Evolutionary conservation across 2,329 filamentous ascomycete species (phyloP), one percentile per base, ranked within the genome.

Genomic region (Ophiostoma quercus): DNA sequence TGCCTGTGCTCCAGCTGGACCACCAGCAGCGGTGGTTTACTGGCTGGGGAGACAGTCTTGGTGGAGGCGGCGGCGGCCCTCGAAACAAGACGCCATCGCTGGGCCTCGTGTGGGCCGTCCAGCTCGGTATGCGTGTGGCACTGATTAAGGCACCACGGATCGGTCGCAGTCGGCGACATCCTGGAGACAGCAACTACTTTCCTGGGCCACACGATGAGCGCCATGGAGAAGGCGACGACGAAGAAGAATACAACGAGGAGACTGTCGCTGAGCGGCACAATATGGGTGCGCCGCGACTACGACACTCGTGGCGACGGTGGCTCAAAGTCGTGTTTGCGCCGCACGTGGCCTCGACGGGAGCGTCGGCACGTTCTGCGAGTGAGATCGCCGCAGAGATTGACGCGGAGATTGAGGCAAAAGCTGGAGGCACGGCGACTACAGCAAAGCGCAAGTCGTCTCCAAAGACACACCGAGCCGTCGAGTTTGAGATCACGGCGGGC

Each of bases 1-100:
- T 80, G 0, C 79, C 84, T 14, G 87, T 89, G 0, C 83, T 97
- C 51, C 85, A 87, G 41, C 85, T 97, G 9, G 90, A 96, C 75
- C 91, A 97, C 79, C 94, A 98, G 79, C 92, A 97, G 78, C 87
- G 91, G 62, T 97, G 94, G 87, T 96, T 97, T 80, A 96, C 94
- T 3, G 94, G 95, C 73, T 97, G 95, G 94, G 93, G 94, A 29
- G 92, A 96, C 77, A 84, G 88, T 16, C n/a, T 32, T 32, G n/a
- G 39, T n/a, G 25, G 34, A 8, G 34, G 78, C 80, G 25, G 76
- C 79, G 14, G 78, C 22, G 65, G 12, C 12, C 5, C 81, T 67
- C 79, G 80, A 34, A 80, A 90, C 69, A 98, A 97, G 80, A 97
- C 92, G 0, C 94, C 94, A 0, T 91, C 91, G 7, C 80, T 98